Percentiles rank a stretch among this genome's conserved stretches.
Evolutionary conservation across 495 filamentous ascomycete genomes (phyloP).

Genomic region (Talaromyces adpressus): DNA sequence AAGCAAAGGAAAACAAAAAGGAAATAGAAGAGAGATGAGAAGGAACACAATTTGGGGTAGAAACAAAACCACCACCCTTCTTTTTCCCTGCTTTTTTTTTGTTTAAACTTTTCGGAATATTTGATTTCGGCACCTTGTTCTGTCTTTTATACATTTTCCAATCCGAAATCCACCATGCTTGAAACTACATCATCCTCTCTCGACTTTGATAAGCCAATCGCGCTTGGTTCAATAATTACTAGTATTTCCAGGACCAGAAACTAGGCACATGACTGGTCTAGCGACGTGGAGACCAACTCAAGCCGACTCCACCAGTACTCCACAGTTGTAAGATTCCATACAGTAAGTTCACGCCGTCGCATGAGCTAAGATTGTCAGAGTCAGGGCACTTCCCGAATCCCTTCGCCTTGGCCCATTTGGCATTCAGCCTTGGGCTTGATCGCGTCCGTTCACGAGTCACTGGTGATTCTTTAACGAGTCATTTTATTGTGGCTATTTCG

Average conservation of each 20-base stretch:
- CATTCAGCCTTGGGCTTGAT: not conserved
- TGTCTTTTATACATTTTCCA: not conserved
- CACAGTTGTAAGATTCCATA: not conserved
- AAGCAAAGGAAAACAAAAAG: not conserved
- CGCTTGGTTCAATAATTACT: not conserved
- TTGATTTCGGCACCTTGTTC: not conserved
- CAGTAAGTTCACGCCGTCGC: not conserved
- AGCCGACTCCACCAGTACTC: not conserved
- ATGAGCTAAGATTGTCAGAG: too few species aligned
- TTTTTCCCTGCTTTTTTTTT: not conserved
- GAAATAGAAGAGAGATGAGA: not conserved
- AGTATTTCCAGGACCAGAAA: not conserved
- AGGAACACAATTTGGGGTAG: not conserved
- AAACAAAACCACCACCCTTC: not conserved
- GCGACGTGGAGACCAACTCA: not conserved
- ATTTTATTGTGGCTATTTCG: not conserved
- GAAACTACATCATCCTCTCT: not conserved
- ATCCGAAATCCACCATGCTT: not conserved
- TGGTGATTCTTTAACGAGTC: not conserved
- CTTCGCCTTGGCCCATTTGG: not conserved
- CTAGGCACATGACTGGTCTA: not conserved
- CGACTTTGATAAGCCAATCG: slow-evolving; percentile 11
- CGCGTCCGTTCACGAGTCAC: not conserved
- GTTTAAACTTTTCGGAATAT: not conserved
- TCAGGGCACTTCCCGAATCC: not conserved